Evolutionary conservation across 768 basidiomycete genomes (phyloP).

Genomic region (Roridomyces roridus): DNA sequence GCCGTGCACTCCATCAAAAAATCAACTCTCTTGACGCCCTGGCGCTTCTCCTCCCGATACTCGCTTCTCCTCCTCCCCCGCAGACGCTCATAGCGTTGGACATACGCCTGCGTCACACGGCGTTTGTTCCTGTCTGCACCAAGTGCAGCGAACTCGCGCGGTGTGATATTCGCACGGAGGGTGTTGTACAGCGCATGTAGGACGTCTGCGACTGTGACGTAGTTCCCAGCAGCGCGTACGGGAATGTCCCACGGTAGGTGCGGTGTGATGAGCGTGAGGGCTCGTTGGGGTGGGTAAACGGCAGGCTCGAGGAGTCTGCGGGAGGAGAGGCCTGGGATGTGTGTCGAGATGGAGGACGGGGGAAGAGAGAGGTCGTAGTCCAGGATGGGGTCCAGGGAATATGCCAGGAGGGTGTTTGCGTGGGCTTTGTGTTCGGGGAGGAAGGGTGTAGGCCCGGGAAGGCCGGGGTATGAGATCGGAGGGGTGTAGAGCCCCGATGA

Average conservation of each 20-base stretch:
- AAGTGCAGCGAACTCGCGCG: constrained; percentile 48
- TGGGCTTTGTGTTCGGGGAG: not conserved
- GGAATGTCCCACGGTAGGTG: constrained; percentile 38
- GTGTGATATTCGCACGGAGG: constrained; percentile 52
- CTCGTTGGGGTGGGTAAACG: constrained; percentile 46
- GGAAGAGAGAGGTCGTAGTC: constrained; percentile 44
- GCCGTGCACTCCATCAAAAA: constrained; percentile 51
- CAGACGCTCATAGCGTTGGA: constrained; percentile 43
- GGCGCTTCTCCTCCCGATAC: constrained; percentile 44
- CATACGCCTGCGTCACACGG: constrained; percentile 54
- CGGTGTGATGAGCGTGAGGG: constrained; percentile 41
- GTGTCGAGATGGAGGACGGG: constrained; percentile 32
- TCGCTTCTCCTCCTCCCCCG: constrained; percentile 35
- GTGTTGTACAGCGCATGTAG: constrained; percentile 50
- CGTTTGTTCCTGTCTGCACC: constrained; percentile 37
- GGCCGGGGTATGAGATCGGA: not conserved
- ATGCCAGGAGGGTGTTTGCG: constrained; percentile 28
- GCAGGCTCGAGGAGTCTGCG: constrained; percentile 47
- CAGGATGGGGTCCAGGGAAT: constrained; percentile 36
- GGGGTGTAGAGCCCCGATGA: too few relatives aligned
- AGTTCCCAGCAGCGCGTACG: constrained; percentile 39
- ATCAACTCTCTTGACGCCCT: constrained; percentile 63
- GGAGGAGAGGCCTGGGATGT: constrained; percentile 29
- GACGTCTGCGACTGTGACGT: constrained; percentile 56
- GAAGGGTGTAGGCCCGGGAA: not conserved